These are phyloP conservation scores for Pichia gijzeniarum DNA, from an alignment of 805 yeast genomes.

Conservation along the genomic window DNA sequence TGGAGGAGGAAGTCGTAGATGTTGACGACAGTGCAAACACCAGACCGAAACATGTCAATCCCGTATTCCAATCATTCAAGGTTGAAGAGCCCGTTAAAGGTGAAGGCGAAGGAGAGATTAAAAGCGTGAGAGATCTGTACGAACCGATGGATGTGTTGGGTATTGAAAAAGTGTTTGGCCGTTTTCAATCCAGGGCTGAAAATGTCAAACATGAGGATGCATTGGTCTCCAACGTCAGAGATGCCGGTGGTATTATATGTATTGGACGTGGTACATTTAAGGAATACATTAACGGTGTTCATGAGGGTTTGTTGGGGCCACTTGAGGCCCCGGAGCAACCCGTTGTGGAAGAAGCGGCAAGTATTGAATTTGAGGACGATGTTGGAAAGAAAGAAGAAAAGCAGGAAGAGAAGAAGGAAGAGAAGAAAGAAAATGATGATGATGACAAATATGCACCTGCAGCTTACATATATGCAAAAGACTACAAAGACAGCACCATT, in stretches of 20 bases:
- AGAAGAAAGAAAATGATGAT: constrained; percentile 31
- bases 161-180: constrained; percentile 32
- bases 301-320: constrained; percentile 94
- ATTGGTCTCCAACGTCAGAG: constrained; percentile 34
- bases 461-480: constrained; percentile 56
- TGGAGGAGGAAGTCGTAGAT: constrained; percentile 14
- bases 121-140: constrained; percentile 33
- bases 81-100: background rate
- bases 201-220: constrained; percentile 39
- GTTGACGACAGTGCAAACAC: constrained; percentile 9
- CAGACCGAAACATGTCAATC: constrained; percentile 3
- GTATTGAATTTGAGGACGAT: constrained; percentile 13
- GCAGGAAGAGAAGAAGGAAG: constrained; percentile 20
- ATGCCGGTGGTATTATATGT: constrained; percentile 83
- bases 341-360: constrained; percentile 6
- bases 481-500: constrained; percentile 46
- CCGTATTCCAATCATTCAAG: constrained; percentile 9
- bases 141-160: constrained; percentile 49
- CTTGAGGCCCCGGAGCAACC: constrained; percentile 38
- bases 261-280: constrained; percentile 95
- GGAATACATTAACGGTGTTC: constrained; percentile 84
- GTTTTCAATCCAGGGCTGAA: constrained; percentile 13
- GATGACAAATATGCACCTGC: constrained; percentile 25
- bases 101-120: constrained; percentile 15
- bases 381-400: constrained; percentile 16